Evolutionary conservation across 192 early-diverging fungal genomes (phyloP), one percentile per base, ranked within the genome.

Genomic region (Ambispora gerdemannii): DNA sequence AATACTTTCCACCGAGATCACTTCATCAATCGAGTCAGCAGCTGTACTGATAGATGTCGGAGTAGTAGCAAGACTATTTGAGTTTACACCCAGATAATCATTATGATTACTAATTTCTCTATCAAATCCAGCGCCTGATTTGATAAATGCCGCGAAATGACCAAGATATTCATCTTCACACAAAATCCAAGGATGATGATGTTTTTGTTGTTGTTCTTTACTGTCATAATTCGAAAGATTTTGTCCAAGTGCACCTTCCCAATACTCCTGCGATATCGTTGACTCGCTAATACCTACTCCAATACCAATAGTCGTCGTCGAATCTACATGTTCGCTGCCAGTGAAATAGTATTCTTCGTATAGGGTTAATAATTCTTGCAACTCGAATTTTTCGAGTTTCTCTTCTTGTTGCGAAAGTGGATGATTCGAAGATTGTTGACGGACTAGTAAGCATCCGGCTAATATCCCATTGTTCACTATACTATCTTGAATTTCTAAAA

Each of bases 101-200:
- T 33, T 3, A 53, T 53, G 22, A 28, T 38, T 19, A 52, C 52
- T 20, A 51, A 32, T 32, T 13, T 22, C 22, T 22, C 8, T 2
- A n/a, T 71, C 31, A 70, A 72, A 13, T 74, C 76, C 0, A 71
- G 60, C 35, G 20, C 43, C 3, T 19, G 72, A 72, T 51, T 80
- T 80, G 11, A 83, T 76, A 50, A 83, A 60, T 3, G 82, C 78
- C 1, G 76, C 73, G 28, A 87, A 58, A 75, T 87, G 83, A 19
- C 75, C 71, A 61, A 84, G 73, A 28, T 84, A 87, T 2, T 62
- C 62, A 27, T 80, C 77, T 56, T 76, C 76, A 15, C 74, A 78
- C 2, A 82, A 27, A 36, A 84, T 50, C 20, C 72, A 74, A 24
- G 73, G 68, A 32, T 80, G 55, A 8, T 30, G 6, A 58, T 27